phyloP scores from a whole-genome alignment of 2,329 filamentous ascomycete genomes.

The Ophiostoma himal-ulmi region DNA sequence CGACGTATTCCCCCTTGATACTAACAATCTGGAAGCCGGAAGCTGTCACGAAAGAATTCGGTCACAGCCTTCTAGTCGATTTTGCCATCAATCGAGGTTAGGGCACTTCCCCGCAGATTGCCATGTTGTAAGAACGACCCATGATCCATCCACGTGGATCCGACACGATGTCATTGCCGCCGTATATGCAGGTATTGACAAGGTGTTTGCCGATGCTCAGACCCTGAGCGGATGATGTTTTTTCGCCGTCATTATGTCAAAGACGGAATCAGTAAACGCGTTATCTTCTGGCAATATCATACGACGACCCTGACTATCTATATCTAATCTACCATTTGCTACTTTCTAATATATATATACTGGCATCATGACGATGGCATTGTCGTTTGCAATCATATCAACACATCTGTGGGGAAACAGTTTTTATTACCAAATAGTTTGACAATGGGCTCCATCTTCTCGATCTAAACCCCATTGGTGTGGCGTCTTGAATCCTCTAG shows the following conservation, averaged over 20 bases:
- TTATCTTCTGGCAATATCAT: not conserved
- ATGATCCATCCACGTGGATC: not conserved
- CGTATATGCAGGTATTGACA: not conserved
- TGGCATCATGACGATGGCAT: not conserved
- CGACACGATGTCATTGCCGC: not conserved
- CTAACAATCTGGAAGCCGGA: not conserved
- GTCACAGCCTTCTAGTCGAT: not conserved
- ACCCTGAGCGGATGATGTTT: not conserved
- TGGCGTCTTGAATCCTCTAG: not conserved
- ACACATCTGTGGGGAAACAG: not conserved
- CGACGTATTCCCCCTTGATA: no score
- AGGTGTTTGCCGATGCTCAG: not conserved
- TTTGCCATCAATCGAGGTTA: not conserved
- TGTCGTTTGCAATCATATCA: not conserved
- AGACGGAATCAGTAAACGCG: not conserved
- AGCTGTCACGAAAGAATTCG: not conserved
- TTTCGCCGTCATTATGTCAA: not conserved
- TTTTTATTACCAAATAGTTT: conserved; percentile 1
- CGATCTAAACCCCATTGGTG: not conserved
- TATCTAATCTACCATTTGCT: not conserved
- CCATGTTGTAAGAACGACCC: not conserved
- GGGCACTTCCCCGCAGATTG: not conserved
- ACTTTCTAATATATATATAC: not conserved
- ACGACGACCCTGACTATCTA: not conserved
- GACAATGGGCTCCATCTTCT: not conserved